A percentile compares a stretch with the other conserved stretches of the same genome.
Conservation (phyloP, 805 yeast species). For the Yarrowia sp. region DNA sequence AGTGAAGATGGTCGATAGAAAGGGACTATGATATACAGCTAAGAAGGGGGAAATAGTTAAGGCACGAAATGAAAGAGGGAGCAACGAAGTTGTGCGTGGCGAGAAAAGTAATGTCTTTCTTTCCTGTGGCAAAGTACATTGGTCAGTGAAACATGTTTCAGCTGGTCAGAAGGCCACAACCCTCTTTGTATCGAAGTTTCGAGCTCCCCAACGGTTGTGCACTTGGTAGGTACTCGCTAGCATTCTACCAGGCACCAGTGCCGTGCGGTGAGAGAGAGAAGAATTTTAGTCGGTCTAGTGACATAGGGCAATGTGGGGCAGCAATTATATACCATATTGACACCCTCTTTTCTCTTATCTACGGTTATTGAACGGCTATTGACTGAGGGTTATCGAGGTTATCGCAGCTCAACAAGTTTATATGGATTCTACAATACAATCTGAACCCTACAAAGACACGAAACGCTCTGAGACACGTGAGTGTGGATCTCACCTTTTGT, state of each 20-base stretch:
- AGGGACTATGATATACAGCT: too few species aligned
- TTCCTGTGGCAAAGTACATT: too few species aligned
- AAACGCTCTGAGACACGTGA: background rate
- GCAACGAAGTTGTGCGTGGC: background rate
- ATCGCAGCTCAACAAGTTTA: constrained; percentile 13
- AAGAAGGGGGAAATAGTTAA: too few species aligned
- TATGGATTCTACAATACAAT: background rate
- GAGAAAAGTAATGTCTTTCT: too few species aligned
- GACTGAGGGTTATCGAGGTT: background rate
- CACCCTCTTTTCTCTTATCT: too few species aligned
- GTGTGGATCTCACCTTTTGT: background rate
- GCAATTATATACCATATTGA: too few species aligned
- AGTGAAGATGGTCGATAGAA: too few species aligned
- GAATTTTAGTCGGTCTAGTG: too few species aligned
- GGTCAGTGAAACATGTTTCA: constrained; percentile 5
- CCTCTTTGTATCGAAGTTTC: background rate
- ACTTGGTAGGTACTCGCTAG: background rate
- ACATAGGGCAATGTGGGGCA: too few species aligned
- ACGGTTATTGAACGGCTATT: background rate
- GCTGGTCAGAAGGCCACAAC: background rate
- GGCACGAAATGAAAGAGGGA: background rate
- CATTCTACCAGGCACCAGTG: background rate
- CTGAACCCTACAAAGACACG: background rate
- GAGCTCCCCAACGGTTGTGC: constrained; percentile 10
- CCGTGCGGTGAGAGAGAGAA: background rate